These are phyloP conservation scores for Chlorokybus atmophyticus DNA, from an alignment of 139 green algal species.

Conservation along the genomic window DNA sequence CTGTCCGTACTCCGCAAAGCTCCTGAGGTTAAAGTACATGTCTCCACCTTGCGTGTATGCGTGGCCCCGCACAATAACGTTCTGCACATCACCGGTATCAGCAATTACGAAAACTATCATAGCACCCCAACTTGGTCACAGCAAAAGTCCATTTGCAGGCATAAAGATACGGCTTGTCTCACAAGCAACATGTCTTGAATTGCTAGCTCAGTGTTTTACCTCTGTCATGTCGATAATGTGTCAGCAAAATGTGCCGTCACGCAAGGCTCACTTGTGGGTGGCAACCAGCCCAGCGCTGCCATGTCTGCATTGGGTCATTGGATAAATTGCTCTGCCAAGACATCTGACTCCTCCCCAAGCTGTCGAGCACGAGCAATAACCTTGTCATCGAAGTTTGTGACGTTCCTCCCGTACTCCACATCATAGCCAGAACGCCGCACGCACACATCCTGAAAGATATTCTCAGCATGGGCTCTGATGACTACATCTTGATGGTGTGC, in stretches of 20 bases:
- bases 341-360: conserved; percentile 49
- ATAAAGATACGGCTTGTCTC: no score
- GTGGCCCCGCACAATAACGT: conserved; percentile 77
- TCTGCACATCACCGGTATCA: no score
- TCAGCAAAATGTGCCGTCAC: conserved; percentile 75
- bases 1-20: conserved; percentile 65
- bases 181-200: no score
- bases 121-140: no score
- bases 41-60: conserved; percentile 72
- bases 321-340: conserved; percentile 61
- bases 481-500: conserved; percentile 5
- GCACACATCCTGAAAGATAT: conserved; percentile 23
- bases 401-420: conserved; percentile 36
- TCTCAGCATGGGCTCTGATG: background rate
- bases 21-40: conserved; percentile 85
- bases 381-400: conserved; percentile 33
- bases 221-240: conserved; percentile 78
- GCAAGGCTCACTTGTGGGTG: conserved; percentile 67
- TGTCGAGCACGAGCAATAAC: conserved; percentile 65
- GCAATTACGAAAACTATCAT: no score
- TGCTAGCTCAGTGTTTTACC: no score
- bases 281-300: conserved; percentile 61
- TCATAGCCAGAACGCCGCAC: conserved; percentile 25
- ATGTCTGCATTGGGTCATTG: conserved; percentile 86
- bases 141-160: no score